Conservation (phyloP, 805 yeast species). For the Lipomyces orientalis region DNA sequence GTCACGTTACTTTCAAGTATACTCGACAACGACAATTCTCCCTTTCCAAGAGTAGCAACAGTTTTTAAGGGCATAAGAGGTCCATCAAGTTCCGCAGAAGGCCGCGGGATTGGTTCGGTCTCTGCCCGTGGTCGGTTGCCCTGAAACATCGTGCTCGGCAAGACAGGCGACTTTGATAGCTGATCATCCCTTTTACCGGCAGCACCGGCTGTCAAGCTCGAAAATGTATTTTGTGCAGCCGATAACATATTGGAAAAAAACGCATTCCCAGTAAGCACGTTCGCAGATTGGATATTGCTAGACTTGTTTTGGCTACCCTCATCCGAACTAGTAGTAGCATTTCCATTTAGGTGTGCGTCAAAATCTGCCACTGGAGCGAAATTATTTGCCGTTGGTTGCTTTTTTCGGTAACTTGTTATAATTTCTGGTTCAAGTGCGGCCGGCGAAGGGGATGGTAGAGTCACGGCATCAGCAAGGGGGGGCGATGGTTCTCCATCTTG, state of each 20-base stretch:
- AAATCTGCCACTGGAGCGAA: constrained; percentile 1
- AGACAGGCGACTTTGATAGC: constrained; percentile 4
- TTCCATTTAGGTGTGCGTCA: not conserved
- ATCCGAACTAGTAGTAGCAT: not conserved
- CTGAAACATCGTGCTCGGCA: constrained; percentile 6
- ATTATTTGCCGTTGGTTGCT: not conserved
- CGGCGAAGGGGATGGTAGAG: not conserved
- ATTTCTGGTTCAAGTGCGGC: not conserved
- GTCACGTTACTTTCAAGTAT: constrained; percentile 13
- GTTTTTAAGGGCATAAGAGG: constrained; percentile 34
- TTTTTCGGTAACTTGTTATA: not conserved
- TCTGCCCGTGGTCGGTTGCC: constrained; percentile 23
- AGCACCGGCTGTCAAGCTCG: constrained; percentile 36
- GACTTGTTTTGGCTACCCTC: not conserved
- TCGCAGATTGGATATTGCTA: not conserved
- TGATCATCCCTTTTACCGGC: constrained; percentile 6
- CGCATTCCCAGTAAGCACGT: constrained; percentile 14
- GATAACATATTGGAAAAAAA: constrained; percentile 37
- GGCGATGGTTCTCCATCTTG: not conserved
- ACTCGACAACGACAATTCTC: constrained; percentile 43
- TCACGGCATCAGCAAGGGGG: not conserved
- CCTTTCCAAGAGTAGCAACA: constrained; percentile 44
- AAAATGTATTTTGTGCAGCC: constrained; percentile 42
- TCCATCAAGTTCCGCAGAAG: constrained; percentile 25
- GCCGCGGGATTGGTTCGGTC: constrained; percentile 30